Conservation (phyloP, 2,329 filamentous ascomycete species). For the Colletotrichum tanaceti region DNA sequence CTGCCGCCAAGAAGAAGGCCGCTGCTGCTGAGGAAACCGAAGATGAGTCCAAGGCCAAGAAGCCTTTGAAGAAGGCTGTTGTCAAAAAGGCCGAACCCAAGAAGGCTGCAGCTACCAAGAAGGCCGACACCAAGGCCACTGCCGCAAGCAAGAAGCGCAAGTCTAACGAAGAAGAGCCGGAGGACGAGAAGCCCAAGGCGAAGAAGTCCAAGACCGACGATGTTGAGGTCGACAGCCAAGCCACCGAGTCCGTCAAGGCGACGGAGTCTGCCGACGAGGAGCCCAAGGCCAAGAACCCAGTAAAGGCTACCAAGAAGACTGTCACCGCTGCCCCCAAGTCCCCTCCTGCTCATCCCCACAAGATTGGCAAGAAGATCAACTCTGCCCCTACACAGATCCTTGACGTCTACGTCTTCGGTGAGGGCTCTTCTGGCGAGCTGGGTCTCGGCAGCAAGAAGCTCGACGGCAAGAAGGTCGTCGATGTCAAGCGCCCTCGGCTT, state of each 20-base stretch:
- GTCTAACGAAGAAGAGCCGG: constrained; percentile 33
- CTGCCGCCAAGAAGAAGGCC: constrained; percentile 52
- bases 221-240: constrained; percentile 38
- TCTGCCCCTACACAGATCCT: constrained; percentile 70
- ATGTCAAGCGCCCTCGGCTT: constrained; percentile 79
- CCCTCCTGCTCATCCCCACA: constrained; percentile 35
- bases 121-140: constrained; percentile 39
- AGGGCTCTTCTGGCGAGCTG: constrained; percentile 83
- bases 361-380: constrained; percentile 58
- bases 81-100: constrained; percentile 30
- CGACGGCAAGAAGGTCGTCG: constrained; percentile 70
- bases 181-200: constrained; percentile 41
- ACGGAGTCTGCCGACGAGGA: constrained; percentile 30
- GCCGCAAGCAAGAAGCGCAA: constrained; percentile 42
- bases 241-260: constrained; percentile 36
- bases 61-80: constrained; percentile 58
- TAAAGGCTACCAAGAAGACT: constrained; percentile 40
- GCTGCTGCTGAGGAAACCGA: constrained; percentile 57
- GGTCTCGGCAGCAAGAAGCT: constrained; percentile 78
- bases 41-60: constrained; percentile 43
- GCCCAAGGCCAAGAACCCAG: constrained; percentile 30
- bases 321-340: constrained; percentile 35
- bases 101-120: constrained; percentile 64
- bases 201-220: constrained; percentile 41
- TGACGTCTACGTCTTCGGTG: constrained; percentile 83